These are phyloP conservation scores for Fusarium citri DNA, from an alignment of 2,329 filamentous ascomycete species.

Conservation along the genomic window DNA sequence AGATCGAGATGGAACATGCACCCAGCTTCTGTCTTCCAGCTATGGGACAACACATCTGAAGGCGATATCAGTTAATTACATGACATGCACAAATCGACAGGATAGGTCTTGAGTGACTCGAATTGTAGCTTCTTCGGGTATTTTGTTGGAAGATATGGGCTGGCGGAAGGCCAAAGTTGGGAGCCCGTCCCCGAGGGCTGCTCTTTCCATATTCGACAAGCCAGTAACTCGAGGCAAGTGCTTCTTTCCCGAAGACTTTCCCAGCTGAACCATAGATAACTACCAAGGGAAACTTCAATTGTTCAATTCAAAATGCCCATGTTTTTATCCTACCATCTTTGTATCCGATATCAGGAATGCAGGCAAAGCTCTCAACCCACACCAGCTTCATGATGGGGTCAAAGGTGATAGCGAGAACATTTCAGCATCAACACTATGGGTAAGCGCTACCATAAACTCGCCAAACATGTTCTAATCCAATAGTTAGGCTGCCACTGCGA, in stretches of 20 bases:
- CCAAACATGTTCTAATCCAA: accelerated
- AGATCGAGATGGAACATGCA: too few relatives aligned
- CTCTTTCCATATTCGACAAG: background rate
- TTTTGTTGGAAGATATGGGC: background rate
- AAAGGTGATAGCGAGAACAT: accelerated
- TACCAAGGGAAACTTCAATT: accelerated
- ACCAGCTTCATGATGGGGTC: background rate
- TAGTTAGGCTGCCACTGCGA: accelerated
- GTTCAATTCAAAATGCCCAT: background rate
- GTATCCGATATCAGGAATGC: accelerated
- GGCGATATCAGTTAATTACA: accelerated
- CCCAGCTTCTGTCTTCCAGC: too few relatives aligned
- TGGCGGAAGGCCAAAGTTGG: background rate
- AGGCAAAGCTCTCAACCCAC: accelerated
- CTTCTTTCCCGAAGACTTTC: background rate
- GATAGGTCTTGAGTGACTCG: too few relatives aligned
- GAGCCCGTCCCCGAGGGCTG: background rate
- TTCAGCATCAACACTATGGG: background rate
- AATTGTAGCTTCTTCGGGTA: too few relatives aligned
- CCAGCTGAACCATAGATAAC: accelerated
- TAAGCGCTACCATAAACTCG: accelerated
- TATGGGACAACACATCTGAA: accelerated
- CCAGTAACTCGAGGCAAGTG: background rate
- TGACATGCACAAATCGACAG: too few relatives aligned
- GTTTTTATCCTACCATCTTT: background rate